Base-by-base conservation (phyloP, 2,329 filamentous ascomycete species). In the Sphaerulina vaccinii region DNA sequence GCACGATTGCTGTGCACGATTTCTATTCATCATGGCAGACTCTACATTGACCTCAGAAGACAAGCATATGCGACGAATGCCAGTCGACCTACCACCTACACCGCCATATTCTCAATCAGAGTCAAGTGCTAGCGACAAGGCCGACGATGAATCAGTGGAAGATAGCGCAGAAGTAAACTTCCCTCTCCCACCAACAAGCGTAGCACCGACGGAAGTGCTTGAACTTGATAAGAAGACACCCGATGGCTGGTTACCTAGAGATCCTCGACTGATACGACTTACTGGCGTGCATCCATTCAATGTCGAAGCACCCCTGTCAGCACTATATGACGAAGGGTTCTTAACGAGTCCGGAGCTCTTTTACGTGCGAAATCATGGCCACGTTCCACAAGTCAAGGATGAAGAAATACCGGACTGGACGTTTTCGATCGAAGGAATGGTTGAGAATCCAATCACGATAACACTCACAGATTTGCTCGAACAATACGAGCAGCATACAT, bases 281-380 rank as follows among this genome's bases (percentile, higher is more conserved):
- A 96, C 91, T 9, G 91, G 91, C 19, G 80, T 88, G 5, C 91
- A 96, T 69, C 91, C 91, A 1, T 95, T 95, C 75, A 96, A 96
- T 62, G 86, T 88, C 42, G 91, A 96, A 71, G 81, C 91, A 8
- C 90, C 91, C 0, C 73, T 96, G 7, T 88, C 82, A 49, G 83
- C 84, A 13, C 75, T 96, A 1, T 96, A 84, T 70, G 80, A 92
- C 52, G 77, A 84, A 73, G 90, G 91, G 0, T 96, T 96, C 66
- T 74, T 96, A 32, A 96, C 90, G 1, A 88, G 85, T 33, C 87
- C 90, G 10, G 87, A 95, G 62, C 75, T 96, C 1, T 93, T 95
- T 71, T 96, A 95, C 68, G 91, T 96, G 7, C 79, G 91, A 29
- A 96, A 96, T 64, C 91, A 96, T 74, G 91, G 91, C 11, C 75